Conservation (phyloP, 495 filamentous ascomycete genomes). For the Neurospora cerealis region DNA sequence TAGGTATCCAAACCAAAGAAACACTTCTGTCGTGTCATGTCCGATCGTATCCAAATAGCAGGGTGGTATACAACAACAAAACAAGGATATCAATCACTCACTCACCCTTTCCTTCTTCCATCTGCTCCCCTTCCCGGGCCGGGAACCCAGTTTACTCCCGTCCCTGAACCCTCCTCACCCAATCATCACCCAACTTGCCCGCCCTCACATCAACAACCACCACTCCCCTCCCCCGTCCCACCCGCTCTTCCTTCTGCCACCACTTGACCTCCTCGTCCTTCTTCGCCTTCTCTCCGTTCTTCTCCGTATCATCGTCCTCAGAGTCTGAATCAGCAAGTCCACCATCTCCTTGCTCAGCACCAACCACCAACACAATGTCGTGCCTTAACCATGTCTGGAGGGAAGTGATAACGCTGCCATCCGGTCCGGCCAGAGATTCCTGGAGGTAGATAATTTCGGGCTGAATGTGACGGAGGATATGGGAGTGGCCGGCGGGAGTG, state of each 20-base stretch:
- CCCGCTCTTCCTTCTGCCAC: slow-evolving; percentile 75
- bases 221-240: slow-evolving; percentile 76
- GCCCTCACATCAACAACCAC: slow-evolving; percentile 72
- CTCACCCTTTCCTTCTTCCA: no score
- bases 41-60: neutral
- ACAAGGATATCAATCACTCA: slow-evolving; percentile 1
- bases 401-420: slow-evolving; percentile 57
- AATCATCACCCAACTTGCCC: slow-evolving; percentile 61
- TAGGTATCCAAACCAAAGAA: neutral
- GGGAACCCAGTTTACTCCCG: slow-evolving; percentile 45
- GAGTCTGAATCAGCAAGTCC: slow-evolving; percentile 87
- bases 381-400: slow-evolving; percentile 80
- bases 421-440: slow-evolving; percentile 61
- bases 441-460: slow-evolving; percentile 81
- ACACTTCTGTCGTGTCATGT: neutral
- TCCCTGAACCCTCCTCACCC: slow-evolving; percentile 62
- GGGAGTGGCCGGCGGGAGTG: slow-evolving; percentile 61
- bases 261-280: slow-evolving; percentile 41
- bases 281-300: slow-evolving; percentile 28
- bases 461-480: slow-evolving; percentile 73
- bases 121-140: no score
- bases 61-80: neutral
- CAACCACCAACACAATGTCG: slow-evolving; percentile 70
- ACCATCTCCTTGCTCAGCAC: slow-evolving; percentile 71
- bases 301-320: slow-evolving; percentile 41